Conservation (phyloP, 129 eudicot genomes). For the Helianthus tuberosus region DNA sequence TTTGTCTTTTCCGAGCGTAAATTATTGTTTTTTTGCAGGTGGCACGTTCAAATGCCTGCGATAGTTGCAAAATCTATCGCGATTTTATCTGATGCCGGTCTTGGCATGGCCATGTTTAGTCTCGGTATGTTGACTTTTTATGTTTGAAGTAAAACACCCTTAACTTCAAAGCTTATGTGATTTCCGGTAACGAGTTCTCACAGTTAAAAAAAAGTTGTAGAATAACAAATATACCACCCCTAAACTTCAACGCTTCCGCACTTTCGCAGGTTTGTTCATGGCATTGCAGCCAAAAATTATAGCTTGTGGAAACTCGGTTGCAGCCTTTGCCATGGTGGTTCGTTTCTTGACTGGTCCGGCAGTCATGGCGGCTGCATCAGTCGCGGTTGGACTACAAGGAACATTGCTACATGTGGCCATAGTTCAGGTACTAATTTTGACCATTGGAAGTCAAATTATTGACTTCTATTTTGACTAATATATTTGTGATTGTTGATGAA, state of each 20-base stretch:
- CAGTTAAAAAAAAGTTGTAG: no score
- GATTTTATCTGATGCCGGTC: neutral
- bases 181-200: no score
- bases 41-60: neutral
- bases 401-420: neutral
- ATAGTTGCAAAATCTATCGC: neutral
- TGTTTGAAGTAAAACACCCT: neutral
- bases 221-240: no score
- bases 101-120: neutral
- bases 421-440: neutral
- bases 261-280: neutral
- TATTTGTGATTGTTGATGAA: no score
- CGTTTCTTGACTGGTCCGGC: neutral
- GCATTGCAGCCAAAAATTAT: neutral
- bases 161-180: no score
- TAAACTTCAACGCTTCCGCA: no score
- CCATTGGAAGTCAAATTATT: no score
- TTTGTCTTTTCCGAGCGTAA: neutral
- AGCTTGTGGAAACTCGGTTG: neutral
- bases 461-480: no score
- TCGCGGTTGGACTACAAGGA: neutral
- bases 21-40: neutral
- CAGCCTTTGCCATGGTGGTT: neutral
- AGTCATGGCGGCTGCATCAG: neutral
- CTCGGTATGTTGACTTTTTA: neutral